These are phyloP conservation scores for Aspergillus hancockii DNA, from an alignment of 495 filamentous ascomycete genomes.

Conservation along the genomic window DNA sequence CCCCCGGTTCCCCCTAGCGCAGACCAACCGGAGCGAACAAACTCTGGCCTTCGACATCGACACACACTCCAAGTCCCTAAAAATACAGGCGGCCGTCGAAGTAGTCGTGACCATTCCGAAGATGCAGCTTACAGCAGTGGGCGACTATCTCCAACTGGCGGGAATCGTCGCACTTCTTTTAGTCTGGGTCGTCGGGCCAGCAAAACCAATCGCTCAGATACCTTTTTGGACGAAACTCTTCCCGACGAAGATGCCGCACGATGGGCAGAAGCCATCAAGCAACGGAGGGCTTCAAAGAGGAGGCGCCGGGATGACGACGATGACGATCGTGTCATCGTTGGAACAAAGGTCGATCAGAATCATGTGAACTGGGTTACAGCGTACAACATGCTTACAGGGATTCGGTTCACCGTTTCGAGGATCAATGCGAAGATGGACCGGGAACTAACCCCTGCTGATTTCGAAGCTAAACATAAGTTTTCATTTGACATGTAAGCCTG, in stretches of 20 bases:
- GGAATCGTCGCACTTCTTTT: constrained; percentile 75
- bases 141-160: constrained; percentile 78
- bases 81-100: constrained; percentile 50
- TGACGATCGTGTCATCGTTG: constrained; percentile 92
- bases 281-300: constrained; percentile 82
- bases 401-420: constrained; percentile 92
- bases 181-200: constrained; percentile 78
- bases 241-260: constrained; percentile 88
- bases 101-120: constrained; percentile 58
- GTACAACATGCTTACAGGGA: constrained; percentile 99
- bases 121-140: constrained; percentile 71
- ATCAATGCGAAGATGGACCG: constrained; percentile 97
- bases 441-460: constrained; percentile 84
- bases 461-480: constrained; percentile 91
- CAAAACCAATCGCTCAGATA: constrained; percentile 80
- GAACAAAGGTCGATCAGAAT: constrained; percentile 95
- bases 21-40: constrained; percentile 39
- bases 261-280: constrained; percentile 89
- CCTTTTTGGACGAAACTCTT: constrained; percentile 76
- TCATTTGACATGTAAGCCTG: constrained; percentile 90
- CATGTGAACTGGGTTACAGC: constrained; percentile 98
- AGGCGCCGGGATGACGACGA: constrained; percentile 85
- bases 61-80: constrained; percentile 88
- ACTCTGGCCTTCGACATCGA: constrained; percentile 67
- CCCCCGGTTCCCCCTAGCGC: constrained; percentile 60